Evolutionary conservation across 2,329 filamentous ascomycete genomes (phyloP), one percentile per base, ranked within the genome.

Genomic region (Neonectria ditissima): DNA sequence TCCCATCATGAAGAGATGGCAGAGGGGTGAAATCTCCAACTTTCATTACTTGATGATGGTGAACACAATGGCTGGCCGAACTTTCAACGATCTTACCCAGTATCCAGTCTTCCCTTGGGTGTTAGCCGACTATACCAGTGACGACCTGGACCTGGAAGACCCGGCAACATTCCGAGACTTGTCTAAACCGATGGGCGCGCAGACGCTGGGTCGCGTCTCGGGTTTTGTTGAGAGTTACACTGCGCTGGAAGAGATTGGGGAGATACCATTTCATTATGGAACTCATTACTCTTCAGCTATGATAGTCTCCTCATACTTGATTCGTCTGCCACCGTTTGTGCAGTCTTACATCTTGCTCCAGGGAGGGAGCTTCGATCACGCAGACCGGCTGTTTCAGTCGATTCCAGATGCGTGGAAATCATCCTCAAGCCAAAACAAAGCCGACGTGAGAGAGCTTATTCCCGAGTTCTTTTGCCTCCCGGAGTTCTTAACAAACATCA

Each of bases 91-190:
- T 75, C 83, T 99, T 18, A 99, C 96, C 0, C 97, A 99, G 74
- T 99, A 99, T 73, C 96, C 96, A 0, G 94, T 99, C 18, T 99
- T 99, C 69, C 96, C 96, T 0, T 99, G 96, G 96, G 91, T 99
- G 4, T 82, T 99, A 48, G 94, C 96, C 0, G 95, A 99, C 75
- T 99, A 99, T 76, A 95, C 92, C 0, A 98, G 95, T 71, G 91
- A 97, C 18, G 94, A 97, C 75, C 83, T 99, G 11, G 93, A 99
- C 74, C 81, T 99, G 45, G 89, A 89, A 37, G 88, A 98, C 73
- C 93, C 94, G 1, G 88, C 89, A 44, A 93, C 89, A 3, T 99
- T 97, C 79, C 88, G 96, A 67, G 94, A 99, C 74, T 81, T 99
- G 41, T 93, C 93, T 0, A 98, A 97, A 77, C 96, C 96, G 0